Base-by-base conservation (phyloP, 1,284 basidiomycete genomes). In the Leucoagaricus sp. region DNA sequence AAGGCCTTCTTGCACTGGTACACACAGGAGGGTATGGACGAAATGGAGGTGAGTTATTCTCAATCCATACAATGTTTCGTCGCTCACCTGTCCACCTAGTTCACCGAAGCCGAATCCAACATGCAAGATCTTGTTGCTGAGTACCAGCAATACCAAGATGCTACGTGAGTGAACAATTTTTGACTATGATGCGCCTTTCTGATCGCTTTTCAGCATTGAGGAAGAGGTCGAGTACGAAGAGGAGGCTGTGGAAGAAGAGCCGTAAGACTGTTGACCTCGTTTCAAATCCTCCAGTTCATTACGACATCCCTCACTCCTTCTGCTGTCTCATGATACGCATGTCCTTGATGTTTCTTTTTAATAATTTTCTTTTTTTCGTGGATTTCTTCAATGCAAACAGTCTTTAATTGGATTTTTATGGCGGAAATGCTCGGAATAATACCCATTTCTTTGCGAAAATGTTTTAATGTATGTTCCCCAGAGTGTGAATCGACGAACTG, bases 1-100 rank as follows among this genome's bases (percentile, higher is more conserved):
- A 97, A 97, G 82, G 96, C 96, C 42, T 98, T 98, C 89, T 88
- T 98, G 84, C 95, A 98, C 77, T 98, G 95, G 93, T 96, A 97
- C 79, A 97, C 94, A 45, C 93, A 95, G 72, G 94, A 96, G 82
- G 95, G 96, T 75, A 97, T 97, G 96, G 95, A 97, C 76, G 96
- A 98, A 85, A 94, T 98, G 89, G 94, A 94, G 81, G 87, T 86
- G 62, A 60, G 77, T 72, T 23, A 17, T 49, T 4, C 12, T 51
- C 9, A 36, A 42, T 55, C 5, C 36, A 12, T 2, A 12, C 47
- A 15, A 21, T 13, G n/a, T 38, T 9, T 8, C 6, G 28, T 31
- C 13, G 38, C 49, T 49, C 49, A 21, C 13, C 23, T 47, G 62
- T 60, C 61, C 65, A 62, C 59, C 25, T 66, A 85, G 84, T 93